These are phyloP conservation scores for Leucocoprinus sp. DNA, from an alignment of 768 basidiomycete genomes.

Conservation along the genomic window DNA sequence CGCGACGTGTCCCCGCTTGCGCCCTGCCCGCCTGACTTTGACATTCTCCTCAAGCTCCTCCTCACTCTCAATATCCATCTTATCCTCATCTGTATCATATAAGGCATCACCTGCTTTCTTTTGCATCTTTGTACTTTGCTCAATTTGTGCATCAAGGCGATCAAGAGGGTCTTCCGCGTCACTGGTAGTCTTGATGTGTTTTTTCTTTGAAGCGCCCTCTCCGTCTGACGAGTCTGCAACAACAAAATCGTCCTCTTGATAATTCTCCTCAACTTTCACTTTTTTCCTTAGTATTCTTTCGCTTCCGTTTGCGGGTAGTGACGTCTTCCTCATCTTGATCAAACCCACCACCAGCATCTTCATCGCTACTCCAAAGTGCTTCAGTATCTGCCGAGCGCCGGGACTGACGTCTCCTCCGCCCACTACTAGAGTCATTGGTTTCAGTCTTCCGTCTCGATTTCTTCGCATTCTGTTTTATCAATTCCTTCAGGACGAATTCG, in stretches of 20 bases:
- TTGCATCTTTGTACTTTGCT: constrained; percentile 44
- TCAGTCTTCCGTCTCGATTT: constrained; percentile 55
- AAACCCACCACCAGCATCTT: constrained; percentile 42
- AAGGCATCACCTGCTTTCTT: constrained; percentile 17
- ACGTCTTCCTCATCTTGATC: constrained; percentile 56
- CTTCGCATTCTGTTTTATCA: constrained; percentile 54
- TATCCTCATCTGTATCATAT: constrained; percentile 25
- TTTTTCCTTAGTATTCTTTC: constrained; percentile 34
- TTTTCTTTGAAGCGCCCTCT: constrained; percentile 31
- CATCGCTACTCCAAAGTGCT: constrained; percentile 57
- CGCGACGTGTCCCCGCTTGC: constrained; percentile 49
- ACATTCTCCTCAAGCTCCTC: constrained; percentile 68
- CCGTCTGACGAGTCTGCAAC: constrained; percentile 78
- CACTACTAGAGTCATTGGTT: constrained; percentile 39
- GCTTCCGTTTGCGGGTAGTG: constrained; percentile 35
- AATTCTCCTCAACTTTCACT: constrained; percentile 54
- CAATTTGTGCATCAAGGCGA: constrained; percentile 61
- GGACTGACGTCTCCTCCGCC: constrained; percentile 38
- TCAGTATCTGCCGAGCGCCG: constrained; percentile 33
- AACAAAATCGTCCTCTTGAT: constrained; percentile 80
- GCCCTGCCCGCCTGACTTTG: constrained; percentile 47
- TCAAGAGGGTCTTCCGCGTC: constrained; percentile 58
- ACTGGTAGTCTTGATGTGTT: constrained; percentile 27
- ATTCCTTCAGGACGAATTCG: constrained; percentile 63
- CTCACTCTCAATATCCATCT: constrained; percentile 72